Conservation (phyloP, 176 grass and related monocot species). For the Oryza meyeriana region DNA sequence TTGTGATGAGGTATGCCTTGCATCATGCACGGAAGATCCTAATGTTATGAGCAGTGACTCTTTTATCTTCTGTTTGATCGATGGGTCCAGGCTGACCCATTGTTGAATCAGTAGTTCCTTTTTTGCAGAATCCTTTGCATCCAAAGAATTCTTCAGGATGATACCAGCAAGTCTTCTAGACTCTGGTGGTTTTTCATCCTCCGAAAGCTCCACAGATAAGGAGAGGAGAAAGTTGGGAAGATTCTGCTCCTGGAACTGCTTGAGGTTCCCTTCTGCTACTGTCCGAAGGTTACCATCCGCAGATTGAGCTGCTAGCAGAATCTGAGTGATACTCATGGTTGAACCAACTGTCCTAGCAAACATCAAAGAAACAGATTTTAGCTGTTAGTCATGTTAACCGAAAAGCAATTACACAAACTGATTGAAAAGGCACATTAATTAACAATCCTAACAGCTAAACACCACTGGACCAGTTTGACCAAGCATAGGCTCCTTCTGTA, state of each 20-base stretch:
- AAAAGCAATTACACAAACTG: constrained; percentile 4
- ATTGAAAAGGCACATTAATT: neutral
- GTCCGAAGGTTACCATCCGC: constrained; percentile 64
- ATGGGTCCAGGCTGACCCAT: constrained; percentile 68
- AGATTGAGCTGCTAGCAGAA: constrained; percentile 74
- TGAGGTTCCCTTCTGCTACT: constrained; percentile 60
- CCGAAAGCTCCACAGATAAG: constrained; percentile 68
- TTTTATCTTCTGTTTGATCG: constrained; percentile 75
- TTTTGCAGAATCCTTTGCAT: constrained; percentile 59
- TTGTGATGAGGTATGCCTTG: constrained; percentile 87
- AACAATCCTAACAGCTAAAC: neutral
- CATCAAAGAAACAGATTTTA: neutral
- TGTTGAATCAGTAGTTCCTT: constrained; percentile 61
- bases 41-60: constrained; percentile 79
- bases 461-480: neutral
- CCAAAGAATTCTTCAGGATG: constrained; percentile 86
- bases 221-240: constrained; percentile 80
- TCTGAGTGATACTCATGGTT: constrained; percentile 74
- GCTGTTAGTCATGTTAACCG: neutral
- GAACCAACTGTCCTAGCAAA: constrained; percentile 18
- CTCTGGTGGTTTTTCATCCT: constrained; percentile 65
- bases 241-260: constrained; percentile 92
- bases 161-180: constrained; percentile 82
- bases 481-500: constrained; percentile 3
- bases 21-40: constrained; percentile 66